Base-by-base conservation (phyloP, 495 filamentous ascomycete species). In the Neurospora sp. region DNA sequence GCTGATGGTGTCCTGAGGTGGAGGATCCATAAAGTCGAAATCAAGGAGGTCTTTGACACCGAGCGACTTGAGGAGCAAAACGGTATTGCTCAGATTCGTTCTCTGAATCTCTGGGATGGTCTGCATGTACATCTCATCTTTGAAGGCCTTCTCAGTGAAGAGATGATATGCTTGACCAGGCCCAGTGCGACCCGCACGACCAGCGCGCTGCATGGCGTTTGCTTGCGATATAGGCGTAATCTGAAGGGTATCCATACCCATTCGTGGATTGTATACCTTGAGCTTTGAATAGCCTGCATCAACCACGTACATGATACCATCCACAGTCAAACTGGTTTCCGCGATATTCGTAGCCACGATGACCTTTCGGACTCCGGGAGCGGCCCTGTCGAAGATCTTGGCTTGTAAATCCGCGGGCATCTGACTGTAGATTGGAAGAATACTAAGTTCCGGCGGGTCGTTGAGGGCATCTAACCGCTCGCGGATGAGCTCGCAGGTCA, bases 281-380 rank as follows among this genome's bases (percentile, higher is more conserved):
- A 99, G 85, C 82, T 99, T 99, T 0, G 94, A 97, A 81, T 92
- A 99, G 1, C 96, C 96, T 7, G 92, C 90, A 79, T 99, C 96
- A 41, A 99, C 94, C 70, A 99, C 96, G 77, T 95, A 99, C 94
- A 98, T 98, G 77, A 99, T 98, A 73, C 96, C 96, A 76, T 99
- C 96, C 11, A 99, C 96, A 1, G 96, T 99, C 83, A 99, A 86
- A 85, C 93, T 96, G 0, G 96, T 99, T 79, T 99, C 96, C 3
- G 96, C 96, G 79, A 99, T 98, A 75, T 99, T 99, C 2, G 96
- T 99, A 10, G 96, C 96, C 16, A 99, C 96, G 72, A 99, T 97
- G 74, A 96, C 94, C 79, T 99, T 99, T 39, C 96, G 89, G 0
- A 98, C 95, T 1, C 96, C 96, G 0, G 94, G 91, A 4, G 91